A percentile compares a stretch with the other conserved stretches of the same genome.
Conservation (phyloP, 2,329 filamentous ascomycete genomes). For the Leptographium flavum region DNA sequence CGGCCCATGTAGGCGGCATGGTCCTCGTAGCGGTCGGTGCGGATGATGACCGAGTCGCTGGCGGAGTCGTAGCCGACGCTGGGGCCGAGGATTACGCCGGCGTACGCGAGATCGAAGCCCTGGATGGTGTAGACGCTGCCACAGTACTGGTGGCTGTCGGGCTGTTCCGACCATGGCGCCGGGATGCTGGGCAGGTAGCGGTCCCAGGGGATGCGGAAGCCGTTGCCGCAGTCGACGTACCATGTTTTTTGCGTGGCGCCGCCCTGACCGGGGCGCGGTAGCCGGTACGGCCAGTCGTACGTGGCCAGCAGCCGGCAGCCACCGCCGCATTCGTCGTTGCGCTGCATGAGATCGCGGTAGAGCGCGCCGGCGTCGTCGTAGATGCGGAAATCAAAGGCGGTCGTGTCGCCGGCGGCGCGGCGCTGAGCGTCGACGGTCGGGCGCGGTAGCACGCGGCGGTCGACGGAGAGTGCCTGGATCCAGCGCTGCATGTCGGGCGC, state of each 20-base stretch:
- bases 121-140: slow-evolving; percentile 8
- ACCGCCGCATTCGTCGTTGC: slow-evolving; percentile 3
- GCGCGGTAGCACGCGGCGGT: slow-evolving; percentile 2
- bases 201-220: slow-evolving; percentile 6
- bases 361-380: slow-evolving; percentile 4
- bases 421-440: not conserved
- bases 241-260: slow-evolving; percentile 1
- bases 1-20: slow-evolving; percentile 4
- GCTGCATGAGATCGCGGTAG: slow-evolving; percentile 4
- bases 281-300: slow-evolving; percentile 6
- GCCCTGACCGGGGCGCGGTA: slow-evolving; percentile 2
- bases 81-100: slow-evolving; percentile 5
- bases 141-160: slow-evolving; percentile 5
- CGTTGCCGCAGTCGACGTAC: slow-evolving; percentile 4
- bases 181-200: slow-evolving; percentile 3
- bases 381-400: slow-evolving; percentile 4
- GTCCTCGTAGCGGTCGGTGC: slow-evolving; percentile 1
- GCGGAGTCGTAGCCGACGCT: slow-evolving; percentile 2
- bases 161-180: slow-evolving; percentile 6
- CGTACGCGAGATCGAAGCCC: slow-evolving; percentile 6
- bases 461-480: slow-evolving; percentile 5
- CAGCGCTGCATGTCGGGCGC: slow-evolving; percentile 5
- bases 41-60: not conserved
- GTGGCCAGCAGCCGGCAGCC: slow-evolving; percentile 4
- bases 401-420: not conserved